A percentile compares a stretch with the other conserved stretches of the same genome.
Evolutionary conservation across 129 eudicot species (phyloP).

Genomic region (Ambrosia trifida): DNA sequence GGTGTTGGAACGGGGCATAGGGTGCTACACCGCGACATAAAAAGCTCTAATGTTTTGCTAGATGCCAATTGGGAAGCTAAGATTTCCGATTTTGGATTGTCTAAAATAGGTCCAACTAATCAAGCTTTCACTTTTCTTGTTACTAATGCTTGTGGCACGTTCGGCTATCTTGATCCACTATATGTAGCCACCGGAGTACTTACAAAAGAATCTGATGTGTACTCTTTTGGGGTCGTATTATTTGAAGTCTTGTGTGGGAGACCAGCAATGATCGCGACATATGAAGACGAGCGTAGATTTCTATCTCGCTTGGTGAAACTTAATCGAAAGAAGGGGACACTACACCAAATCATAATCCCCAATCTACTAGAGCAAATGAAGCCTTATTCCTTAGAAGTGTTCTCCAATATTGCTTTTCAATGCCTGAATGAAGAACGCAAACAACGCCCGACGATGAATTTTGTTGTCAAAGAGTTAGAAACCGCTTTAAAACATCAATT

Average conservation of each 20-base stretch:
- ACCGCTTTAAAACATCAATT: slow-evolving; percentile 5
- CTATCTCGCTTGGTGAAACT: background rate
- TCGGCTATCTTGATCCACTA: slow-evolving; percentile 17
- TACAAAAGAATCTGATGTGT: slow-evolving; percentile 13
- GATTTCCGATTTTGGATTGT: slow-evolving; percentile 23
- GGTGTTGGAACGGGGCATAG: slow-evolving; percentile 13
- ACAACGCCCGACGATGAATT: slow-evolving; percentile 4
- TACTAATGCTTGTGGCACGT: slow-evolving; percentile 11
- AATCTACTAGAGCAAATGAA: background rate
- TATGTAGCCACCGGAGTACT: background rate
- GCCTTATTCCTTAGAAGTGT: background rate
- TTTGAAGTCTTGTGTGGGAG: slow-evolving; percentile 28
- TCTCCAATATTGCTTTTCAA: slow-evolving; percentile 5
- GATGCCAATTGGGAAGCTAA: slow-evolving; percentile 20
- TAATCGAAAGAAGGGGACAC: background rate
- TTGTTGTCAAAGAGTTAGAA: slow-evolving; percentile 10
- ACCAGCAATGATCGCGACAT: background rate
- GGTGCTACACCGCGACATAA: slow-evolving; percentile 28
- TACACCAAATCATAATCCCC: background rate
- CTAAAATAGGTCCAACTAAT: slow-evolving; percentile 15
- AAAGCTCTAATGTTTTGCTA: slow-evolving; percentile 16
- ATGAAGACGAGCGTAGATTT: background rate
- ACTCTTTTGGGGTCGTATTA: slow-evolving; percentile 19
- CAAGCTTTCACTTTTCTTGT: slow-evolving; percentile 20
- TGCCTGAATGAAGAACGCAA: slow-evolving; percentile 11